Base-by-base conservation (phyloP, 2,329 filamentous ascomycete genomes). In the Colletotrichum karsti region DNA sequence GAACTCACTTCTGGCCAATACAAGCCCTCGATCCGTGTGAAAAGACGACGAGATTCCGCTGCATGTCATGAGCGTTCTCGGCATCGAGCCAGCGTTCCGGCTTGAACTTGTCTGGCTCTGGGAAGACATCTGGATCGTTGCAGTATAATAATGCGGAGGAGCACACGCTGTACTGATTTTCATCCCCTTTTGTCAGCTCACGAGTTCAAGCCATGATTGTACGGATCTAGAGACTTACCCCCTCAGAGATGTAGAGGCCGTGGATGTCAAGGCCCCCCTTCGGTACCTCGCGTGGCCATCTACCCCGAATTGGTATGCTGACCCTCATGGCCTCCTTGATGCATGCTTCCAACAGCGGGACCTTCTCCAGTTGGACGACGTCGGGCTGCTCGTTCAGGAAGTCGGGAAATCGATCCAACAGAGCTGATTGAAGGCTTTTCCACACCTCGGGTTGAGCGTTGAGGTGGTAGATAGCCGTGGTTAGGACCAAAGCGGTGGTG, bases 181-280 rank as follows among this genome's bases (percentile, higher is more conserved):
- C n/a, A n/a, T n/a, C n/a, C 15, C 3, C 30, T n/a, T 2, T 12
- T 50, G 24, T 50, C 7, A 50, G 46, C 1, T 4, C 7, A 50
- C n/a, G 7, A 0, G n/a, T 18, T 2, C 26, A 3, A 13, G 28
- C 22, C 1, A 30, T 10, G 10, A 0, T 1, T 8, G 28, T 30
- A 0, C 6, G 22, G 8, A 20, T 50, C 2, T 18, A n/a, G 5
- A 50, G 12, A 20, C 46, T 30, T 18, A 50, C 46, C 13, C 46
- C 46, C 18, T 50, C 26, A 18, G 24, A 22, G 18, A 50, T 15
- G n/a, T 30, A 28, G 18, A 2, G 7, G 0, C 26, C 26, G 4
- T 50, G 24, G 9, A 10, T 30, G 4, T 13, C 12, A 22, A 50
- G 26, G 0, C 46, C 46, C 12, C 46, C 46, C 3, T 50, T 50